These are phyloP conservation scores for Cercophora sp. DNA, from an alignment of 495 filamentous ascomycete genomes.

Conservation along the genomic window DNA sequence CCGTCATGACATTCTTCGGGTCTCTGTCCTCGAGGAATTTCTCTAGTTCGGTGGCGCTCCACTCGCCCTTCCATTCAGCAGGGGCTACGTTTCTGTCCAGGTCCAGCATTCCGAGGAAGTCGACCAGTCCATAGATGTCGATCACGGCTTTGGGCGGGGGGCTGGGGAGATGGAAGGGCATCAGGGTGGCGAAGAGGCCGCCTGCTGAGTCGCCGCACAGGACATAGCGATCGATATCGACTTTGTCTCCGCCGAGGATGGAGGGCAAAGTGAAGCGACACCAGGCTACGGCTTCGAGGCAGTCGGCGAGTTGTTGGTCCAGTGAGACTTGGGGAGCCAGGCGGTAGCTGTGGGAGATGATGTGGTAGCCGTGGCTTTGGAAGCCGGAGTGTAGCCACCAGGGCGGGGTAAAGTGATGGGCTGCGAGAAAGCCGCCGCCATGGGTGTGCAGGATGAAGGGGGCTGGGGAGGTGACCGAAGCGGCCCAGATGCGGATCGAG, in stretches of 20 bases:
- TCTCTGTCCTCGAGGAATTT: constrained; percentile 19
- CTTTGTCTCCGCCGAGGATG: constrained; percentile 19
- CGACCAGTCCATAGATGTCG: constrained; percentile 24
- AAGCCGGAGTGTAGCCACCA: constrained; percentile 25
- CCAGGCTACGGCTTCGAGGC: constrained; percentile 21
- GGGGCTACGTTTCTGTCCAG: background rate
- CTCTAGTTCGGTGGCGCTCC: constrained; percentile 17
- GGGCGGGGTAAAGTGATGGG: constrained; percentile 20
- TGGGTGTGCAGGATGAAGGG: constrained; percentile 28
- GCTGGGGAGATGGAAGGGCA: constrained; percentile 11
- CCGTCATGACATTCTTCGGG: constrained; percentile 17
- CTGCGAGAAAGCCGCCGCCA: constrained; percentile 27
- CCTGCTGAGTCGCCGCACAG: constrained; percentile 28
- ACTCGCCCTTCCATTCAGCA: constrained; percentile 19
- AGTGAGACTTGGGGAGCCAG: constrained; percentile 24
- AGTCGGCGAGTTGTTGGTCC: constrained; percentile 26
- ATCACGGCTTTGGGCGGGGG: constrained; percentile 21
- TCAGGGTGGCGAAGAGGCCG: constrained; percentile 22
- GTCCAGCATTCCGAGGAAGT: constrained; percentile 14
- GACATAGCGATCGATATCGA: constrained; percentile 27
- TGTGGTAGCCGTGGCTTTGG: constrained; percentile 22
- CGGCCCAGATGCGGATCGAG: constrained; percentile 23
- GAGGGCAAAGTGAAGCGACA: constrained; percentile 17
- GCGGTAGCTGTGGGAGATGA: constrained; percentile 31
- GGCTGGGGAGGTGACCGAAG: constrained; percentile 3